phyloP scores from a whole-genome alignment of 2,329 filamentous ascomycete species.

The Fusarium sp. region DNA sequence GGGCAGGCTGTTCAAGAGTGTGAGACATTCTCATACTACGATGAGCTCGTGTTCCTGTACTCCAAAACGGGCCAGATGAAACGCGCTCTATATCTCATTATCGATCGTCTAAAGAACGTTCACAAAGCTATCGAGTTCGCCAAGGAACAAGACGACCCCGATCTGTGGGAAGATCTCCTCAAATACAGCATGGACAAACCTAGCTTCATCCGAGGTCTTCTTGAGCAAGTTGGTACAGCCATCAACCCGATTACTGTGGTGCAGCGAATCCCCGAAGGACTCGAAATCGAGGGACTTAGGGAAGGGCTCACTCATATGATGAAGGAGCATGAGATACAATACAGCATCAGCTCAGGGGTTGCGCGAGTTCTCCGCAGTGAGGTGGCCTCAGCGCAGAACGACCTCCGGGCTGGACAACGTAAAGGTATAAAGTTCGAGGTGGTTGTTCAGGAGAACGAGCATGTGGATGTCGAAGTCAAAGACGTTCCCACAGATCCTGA shows the following conservation, averaged over 20 bases:
- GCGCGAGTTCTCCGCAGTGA: slow-evolving; percentile 90
- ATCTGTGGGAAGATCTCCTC: slow-evolving; percentile 95
- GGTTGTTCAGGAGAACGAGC: slow-evolving; percentile 60
- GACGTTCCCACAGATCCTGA: slow-evolving; percentile 55
- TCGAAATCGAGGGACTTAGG: slow-evolving; percentile 91
- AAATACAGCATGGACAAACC: slow-evolving; percentile 99
- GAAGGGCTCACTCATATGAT: slow-evolving; percentile 93
- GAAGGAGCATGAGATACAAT: slow-evolving; percentile 95
- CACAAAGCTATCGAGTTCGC: slow-evolving; percentile 94
- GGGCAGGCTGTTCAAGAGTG: slow-evolving; percentile 79
- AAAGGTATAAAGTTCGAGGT: slow-evolving; percentile 93
- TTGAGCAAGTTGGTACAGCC: slow-evolving; percentile 94
- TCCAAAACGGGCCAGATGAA: slow-evolving; percentile 97
- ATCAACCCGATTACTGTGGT: slow-evolving; percentile 95
- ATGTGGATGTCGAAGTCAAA: slow-evolving; percentile 61
- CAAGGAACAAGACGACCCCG: slow-evolving; percentile 91
- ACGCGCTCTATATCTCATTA: slow-evolving; percentile 90
- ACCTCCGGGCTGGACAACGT: slow-evolving; percentile 82
- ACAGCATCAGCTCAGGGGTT: slow-evolving; percentile 91
- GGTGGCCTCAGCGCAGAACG: slow-evolving; percentile 86
- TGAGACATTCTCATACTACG: slow-evolving; percentile 84
- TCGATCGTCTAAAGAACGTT: slow-evolving; percentile 92
- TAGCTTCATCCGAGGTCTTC: slow-evolving; percentile 89
- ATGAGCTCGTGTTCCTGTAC: slow-evolving; percentile 95
- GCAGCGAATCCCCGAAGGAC: slow-evolving; percentile 88